Percentiles rank a stretch among this genome's conserved stretches.
phyloP scores from a whole-genome alignment of 768 basidiomycete genomes.

The Lyophyllum shimeji region DNA sequence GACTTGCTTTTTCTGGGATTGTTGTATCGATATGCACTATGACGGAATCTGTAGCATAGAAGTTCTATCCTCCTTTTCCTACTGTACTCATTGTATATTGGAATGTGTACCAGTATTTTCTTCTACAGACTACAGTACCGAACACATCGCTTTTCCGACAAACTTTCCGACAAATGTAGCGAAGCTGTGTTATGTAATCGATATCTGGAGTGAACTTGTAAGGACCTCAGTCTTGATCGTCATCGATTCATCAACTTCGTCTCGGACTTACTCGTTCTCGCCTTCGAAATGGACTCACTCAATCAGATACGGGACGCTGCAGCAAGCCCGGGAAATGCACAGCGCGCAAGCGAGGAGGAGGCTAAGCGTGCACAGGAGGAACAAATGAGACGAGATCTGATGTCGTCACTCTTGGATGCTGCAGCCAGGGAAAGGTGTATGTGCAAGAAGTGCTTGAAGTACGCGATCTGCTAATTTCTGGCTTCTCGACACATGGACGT shows the following conservation, averaged over 20 bases:
- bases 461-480: conserved; percentile 3
- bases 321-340: conserved; percentile 1
- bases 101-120: too few relatives aligned
- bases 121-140: too few relatives aligned
- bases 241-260: neutral
- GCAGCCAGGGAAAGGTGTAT: conserved; percentile 81
- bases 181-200: too few relatives aligned
- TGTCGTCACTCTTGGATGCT: conserved; percentile 74
- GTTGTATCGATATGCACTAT: too few relatives aligned
- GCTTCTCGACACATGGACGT: neutral
- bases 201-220: too few relatives aligned
- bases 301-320: conserved; percentile 3
- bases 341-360: conserved; percentile 41
- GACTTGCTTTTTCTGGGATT: too few relatives aligned
- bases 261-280: neutral
- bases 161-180: too few relatives aligned
- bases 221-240: too few relatives aligned
- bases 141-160: too few relatives aligned
- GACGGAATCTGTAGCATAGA: too few relatives aligned
- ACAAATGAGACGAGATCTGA: conserved; percentile 71
- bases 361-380: conserved; percentile 67
- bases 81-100: too few relatives aligned
- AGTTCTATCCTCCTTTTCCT: too few relatives aligned
- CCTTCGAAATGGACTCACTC: conserved; percentile 13
- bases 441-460: conserved; percentile 19